phyloP scores from a whole-genome alignment of 495 filamentous ascomycete species.

The Aspergillus kassunensis region DNA sequence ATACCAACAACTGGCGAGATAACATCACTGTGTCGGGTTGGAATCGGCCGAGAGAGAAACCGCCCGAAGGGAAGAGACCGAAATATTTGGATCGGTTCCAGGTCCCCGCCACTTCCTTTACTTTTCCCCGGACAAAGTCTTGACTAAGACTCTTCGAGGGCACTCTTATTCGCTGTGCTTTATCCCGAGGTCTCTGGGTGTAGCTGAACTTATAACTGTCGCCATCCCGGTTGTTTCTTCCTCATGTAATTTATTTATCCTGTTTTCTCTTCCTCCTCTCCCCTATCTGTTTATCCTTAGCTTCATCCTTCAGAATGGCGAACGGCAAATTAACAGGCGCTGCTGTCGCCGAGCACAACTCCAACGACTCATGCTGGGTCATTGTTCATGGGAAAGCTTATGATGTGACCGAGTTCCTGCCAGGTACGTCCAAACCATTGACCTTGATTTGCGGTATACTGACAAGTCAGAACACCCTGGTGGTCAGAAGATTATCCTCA shows the following conservation, averaged over 20 bases:
- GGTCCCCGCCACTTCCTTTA: constrained; percentile 3
- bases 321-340: constrained; percentile 59
- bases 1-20: too few relatives aligned
- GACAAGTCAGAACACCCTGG: constrained; percentile 69
- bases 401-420: constrained; percentile 87
- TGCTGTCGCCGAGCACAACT: constrained; percentile 78
- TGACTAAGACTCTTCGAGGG: not conserved
- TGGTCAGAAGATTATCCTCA: constrained; percentile 75
- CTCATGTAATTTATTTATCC: constrained; percentile 1
- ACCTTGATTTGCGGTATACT: not conserved
- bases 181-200: constrained; percentile 28
- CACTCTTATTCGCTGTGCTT: constrained; percentile 18
- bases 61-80: not conserved
- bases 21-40: not conserved
- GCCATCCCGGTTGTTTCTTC: constrained; percentile 1
- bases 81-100: not conserved
- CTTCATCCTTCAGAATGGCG: constrained; percentile 27
- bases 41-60: constrained; percentile 13
- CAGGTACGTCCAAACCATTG: constrained; percentile 34
- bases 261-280: constrained; percentile 3
- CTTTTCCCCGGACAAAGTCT: constrained; percentile 7
- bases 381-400: constrained; percentile 90
- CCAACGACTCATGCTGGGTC: constrained; percentile 74
- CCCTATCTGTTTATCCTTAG: not conserved
- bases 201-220: not conserved